phyloP scores from a whole-genome alignment of 169 alveolate genomes.

The Miamiensis avidus region DNA sequence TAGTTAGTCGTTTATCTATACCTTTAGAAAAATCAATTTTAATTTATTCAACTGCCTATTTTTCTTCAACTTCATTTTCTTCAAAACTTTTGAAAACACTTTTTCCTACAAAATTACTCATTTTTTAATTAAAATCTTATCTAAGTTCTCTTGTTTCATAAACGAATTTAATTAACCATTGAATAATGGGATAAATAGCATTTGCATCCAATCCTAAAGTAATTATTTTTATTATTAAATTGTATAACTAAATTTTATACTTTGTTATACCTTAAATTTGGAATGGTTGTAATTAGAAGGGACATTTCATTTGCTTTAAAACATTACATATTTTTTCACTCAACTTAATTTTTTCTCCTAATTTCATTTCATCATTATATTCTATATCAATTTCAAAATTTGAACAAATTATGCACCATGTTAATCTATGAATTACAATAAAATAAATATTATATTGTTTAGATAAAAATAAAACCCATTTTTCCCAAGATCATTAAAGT shows the following conservation, averaged over 20 bases:
- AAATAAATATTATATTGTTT: too few relatives aligned
- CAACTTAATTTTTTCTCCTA: slow-evolving; percentile 39
- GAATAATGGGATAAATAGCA: slow-evolving; percentile 33
- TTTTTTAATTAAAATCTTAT: slow-evolving; percentile 35
- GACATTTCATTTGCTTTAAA: slow-evolving; percentile 33
- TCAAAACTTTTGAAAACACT: slow-evolving; percentile 13
- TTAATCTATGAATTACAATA: not conserved
- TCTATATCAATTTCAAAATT: slow-evolving; percentile 38
- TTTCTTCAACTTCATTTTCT: slow-evolving; percentile 32
- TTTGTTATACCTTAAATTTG: slow-evolving; percentile 24
- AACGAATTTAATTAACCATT: slow-evolving; percentile 48
- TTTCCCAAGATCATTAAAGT: not conserved
- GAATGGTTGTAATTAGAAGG: slow-evolving; percentile 27
- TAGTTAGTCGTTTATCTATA: slow-evolving; percentile 39
- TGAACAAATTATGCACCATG: slow-evolving; percentile 34
- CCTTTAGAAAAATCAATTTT: not conserved
- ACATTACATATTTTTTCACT: slow-evolving; percentile 35
- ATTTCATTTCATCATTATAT: slow-evolving; percentile 40
- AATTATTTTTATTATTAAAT: too few relatives aligned
- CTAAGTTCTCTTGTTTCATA: slow-evolving; percentile 49
- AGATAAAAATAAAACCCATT: too few relatives aligned
- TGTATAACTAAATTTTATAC: too few relatives aligned
- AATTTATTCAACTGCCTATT: slow-evolving; percentile 26
- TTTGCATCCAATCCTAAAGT: slow-evolving; percentile 28
- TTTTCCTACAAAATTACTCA: slow-evolving; percentile 43